These are phyloP conservation scores for Globisporangium cederbergense DNA, from an alignment of 352 stramenopile genomes.

Conservation along the genomic window DNA sequence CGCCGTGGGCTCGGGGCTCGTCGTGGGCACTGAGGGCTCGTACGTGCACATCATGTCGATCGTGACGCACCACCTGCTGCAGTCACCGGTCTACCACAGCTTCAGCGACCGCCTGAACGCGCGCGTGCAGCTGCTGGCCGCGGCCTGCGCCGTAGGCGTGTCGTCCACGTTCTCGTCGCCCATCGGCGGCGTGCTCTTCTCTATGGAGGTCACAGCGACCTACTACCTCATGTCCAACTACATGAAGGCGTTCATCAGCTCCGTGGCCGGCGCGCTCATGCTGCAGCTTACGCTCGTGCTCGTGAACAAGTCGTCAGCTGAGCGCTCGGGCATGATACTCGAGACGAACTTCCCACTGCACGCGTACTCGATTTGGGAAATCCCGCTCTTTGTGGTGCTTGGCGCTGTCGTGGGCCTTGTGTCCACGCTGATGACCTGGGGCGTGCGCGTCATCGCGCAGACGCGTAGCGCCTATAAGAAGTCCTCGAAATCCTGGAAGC, in stretches of 20 bases:
- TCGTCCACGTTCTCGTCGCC: slow-evolving; percentile 91
- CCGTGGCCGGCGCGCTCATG: slow-evolving; percentile 73
- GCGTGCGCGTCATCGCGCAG: slow-evolving; percentile 55
- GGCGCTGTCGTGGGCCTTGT: slow-evolving; percentile 58
- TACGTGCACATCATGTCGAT: slow-evolving; percentile 98
- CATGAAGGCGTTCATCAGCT: slow-evolving; percentile 87
- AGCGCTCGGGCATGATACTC: slow-evolving; percentile 46
- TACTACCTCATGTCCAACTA: slow-evolving; percentile 91
- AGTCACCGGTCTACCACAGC: slow-evolving; percentile 57
- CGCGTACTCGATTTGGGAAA: slow-evolving; percentile 66
- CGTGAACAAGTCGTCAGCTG: slow-evolving; percentile 48
- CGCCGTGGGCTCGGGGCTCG: slow-evolving; percentile 90
- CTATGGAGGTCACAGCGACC: slow-evolving; percentile 90
- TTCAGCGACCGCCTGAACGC: slow-evolving; percentile 80
- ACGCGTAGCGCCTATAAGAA: slow-evolving; percentile 29
- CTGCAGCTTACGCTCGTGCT: slow-evolving; percentile 64
- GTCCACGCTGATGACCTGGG: slow-evolving; percentile 50
- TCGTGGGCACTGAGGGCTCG: slow-evolving; percentile 97
- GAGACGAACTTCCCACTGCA: slow-evolving; percentile 44
- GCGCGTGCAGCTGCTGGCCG: slow-evolving; percentile 86
- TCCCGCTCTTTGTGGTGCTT: slow-evolving; percentile 64
- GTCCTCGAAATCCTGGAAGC: slow-evolving; percentile 46
- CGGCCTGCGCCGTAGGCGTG: slow-evolving; percentile 90
- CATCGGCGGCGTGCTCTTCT: slow-evolving; percentile 94
- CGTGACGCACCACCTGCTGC: slow-evolving; percentile 89